phyloP scores from a whole-genome alignment of 1,284 basidiomycete species.

The Cerioporus squamosus region DNA sequence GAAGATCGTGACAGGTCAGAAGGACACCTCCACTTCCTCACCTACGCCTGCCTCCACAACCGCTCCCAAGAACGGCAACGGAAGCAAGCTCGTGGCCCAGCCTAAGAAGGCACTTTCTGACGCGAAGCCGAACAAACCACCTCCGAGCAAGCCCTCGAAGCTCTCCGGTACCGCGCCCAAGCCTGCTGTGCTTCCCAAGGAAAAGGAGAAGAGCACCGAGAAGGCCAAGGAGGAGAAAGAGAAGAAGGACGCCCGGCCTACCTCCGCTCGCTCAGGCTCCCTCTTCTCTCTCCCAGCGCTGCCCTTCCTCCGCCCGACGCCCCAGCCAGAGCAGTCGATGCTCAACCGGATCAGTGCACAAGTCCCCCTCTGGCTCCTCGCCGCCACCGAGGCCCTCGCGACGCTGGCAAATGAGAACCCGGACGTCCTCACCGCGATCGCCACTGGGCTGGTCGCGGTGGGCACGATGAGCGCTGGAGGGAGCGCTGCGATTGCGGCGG shows the following conservation, averaged over 20 bases:
- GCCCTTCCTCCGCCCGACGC: slow-evolving; percentile 20
- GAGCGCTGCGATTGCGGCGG: slow-evolving; percentile 17
- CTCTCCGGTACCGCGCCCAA: slow-evolving; percentile 4
- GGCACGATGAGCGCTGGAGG: slow-evolving; percentile 60
- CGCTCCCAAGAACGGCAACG: not conserved
- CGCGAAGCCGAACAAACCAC: slow-evolving; percentile 9
- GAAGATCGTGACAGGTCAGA: slow-evolving; percentile 54
- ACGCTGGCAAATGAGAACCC: slow-evolving; percentile 70
- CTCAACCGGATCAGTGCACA: slow-evolving; percentile 49
- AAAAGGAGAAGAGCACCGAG: not conserved
- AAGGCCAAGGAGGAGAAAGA: not conserved
- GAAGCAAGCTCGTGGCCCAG: not conserved
- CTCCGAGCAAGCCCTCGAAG: slow-evolving; percentile 3
- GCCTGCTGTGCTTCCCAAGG: slow-evolving; percentile 1
- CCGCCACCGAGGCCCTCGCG: slow-evolving; percentile 69
- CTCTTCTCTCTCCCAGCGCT: slow-evolving; percentile 22
- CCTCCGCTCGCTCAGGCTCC: slow-evolving; percentile 9
- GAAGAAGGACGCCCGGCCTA: not conserved
- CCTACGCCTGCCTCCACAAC: not conserved
- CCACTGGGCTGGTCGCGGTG: slow-evolving; percentile 72
- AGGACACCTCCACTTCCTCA: slow-evolving; percentile 24
- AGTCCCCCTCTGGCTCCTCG: slow-evolving; percentile 72
- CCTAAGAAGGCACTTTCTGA: slow-evolving; percentile 19
- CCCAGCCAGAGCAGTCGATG: slow-evolving; percentile 40
- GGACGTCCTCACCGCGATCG: slow-evolving; percentile 67